phyloP scores from a whole-genome alignment of 345 rosid species.

The sweet orange (Citrus sinensis) region DNA sequence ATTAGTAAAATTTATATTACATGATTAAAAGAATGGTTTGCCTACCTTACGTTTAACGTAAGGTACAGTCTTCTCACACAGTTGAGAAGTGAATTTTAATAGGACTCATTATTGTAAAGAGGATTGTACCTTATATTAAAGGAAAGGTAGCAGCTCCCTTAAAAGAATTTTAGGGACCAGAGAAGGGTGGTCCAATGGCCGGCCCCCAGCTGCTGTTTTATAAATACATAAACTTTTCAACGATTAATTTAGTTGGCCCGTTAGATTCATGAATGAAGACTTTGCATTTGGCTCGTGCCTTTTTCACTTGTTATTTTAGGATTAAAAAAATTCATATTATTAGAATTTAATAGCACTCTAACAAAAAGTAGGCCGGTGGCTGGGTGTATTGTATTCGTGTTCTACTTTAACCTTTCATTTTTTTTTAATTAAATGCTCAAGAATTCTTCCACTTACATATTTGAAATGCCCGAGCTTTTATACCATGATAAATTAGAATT shows the following conservation, averaged over 20 bases:
- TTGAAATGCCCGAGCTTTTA: too few species aligned
- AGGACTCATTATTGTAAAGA: accelerated
- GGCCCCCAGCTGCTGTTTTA: not conserved
- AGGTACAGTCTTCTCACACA: too few species aligned
- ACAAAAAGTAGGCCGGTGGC: not conserved
- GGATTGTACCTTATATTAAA: too few species aligned
- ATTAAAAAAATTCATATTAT: too few species aligned
- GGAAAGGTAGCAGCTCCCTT: not conserved
- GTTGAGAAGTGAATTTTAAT: accelerated
- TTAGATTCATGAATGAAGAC: slow-evolving; percentile 13
- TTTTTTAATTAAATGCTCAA: not conserved
- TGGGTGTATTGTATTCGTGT: not conserved
- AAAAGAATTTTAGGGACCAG: not conserved
- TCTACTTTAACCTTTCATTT: too few species aligned
- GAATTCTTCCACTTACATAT: too few species aligned
- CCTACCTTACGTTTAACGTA: too few species aligned
- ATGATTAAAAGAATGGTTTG: not conserved
- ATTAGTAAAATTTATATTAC: not conserved
- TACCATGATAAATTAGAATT: too few species aligned
- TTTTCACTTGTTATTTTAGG: not conserved
- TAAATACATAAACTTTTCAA: not conserved
- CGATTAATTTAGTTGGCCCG: not conserved
- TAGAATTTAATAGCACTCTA: not conserved
- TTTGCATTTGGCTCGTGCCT: not conserved
- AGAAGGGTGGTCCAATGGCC: not conserved